Conservation (phyloP, 1,284 basidiomycete species). For the Wolfiporia cocos region DNA sequence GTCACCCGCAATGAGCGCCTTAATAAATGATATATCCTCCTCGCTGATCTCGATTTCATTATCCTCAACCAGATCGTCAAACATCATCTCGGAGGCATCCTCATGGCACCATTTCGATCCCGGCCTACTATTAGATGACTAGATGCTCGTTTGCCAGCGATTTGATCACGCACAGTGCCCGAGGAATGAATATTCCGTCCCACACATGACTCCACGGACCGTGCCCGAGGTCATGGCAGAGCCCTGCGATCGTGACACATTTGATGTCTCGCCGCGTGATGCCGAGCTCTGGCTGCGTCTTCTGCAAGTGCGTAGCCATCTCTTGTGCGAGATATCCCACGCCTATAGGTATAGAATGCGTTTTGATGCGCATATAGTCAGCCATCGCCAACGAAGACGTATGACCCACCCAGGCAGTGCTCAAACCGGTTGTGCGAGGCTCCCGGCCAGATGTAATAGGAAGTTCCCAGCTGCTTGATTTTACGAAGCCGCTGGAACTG, state of each 20-base stretch:
- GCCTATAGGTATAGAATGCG: conserved; percentile 32
- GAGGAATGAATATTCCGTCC: conserved; percentile 60
- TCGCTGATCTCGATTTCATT: conserved; percentile 39
- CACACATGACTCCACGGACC: conserved; percentile 75
- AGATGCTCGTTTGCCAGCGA: neutral
- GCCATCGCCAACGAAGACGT: no score
- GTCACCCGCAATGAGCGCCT: conserved; percentile 63
- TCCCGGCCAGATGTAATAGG: conserved; percentile 69
- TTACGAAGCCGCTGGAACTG: conserved; percentile 71
- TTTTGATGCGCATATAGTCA: neutral
- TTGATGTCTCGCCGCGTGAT: conserved; percentile 63
- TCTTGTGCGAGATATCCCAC: conserved; percentile 63
- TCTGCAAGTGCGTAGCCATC: conserved; percentile 50
- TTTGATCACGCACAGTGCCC: conserved; percentile 39
- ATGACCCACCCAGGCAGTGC: conserved; percentile 59
- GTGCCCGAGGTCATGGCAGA: conserved; percentile 71
- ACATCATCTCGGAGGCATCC: conserved; percentile 68
- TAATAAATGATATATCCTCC: conserved; percentile 51
- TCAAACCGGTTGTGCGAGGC: conserved; percentile 78
- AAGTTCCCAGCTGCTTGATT: conserved; percentile 74
- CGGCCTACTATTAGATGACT: conserved; percentile 24
- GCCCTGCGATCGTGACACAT: conserved; percentile 64
- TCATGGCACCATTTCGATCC: conserved; percentile 58
- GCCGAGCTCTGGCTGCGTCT: conserved; percentile 52
- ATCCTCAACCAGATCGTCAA: conserved; percentile 51